phyloP scores from a whole-genome alignment of 495 filamentous ascomycete genomes.

The Tetracladium marchalianum region DNA sequence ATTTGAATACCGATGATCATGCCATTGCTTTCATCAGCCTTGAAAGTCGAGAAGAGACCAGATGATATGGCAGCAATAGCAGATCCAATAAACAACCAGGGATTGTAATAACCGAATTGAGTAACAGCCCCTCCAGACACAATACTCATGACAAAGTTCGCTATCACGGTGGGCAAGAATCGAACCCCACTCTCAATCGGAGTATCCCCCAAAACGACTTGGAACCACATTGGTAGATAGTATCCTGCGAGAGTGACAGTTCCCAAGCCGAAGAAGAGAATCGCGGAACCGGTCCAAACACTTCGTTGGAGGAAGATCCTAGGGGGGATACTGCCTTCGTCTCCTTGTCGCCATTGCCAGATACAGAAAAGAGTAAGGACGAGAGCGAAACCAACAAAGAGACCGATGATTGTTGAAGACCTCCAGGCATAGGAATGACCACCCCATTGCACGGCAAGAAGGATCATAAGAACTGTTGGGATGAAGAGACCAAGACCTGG shows the following conservation, averaged over 20 bases:
- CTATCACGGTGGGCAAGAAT: conserved; percentile 39
- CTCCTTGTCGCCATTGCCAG: conserved; percentile 34
- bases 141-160: conserved; percentile 10
- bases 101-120: conserved; percentile 14
- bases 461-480: conserved; percentile 51
- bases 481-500: background rate
- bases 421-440: conserved; percentile 60
- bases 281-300: conserved; percentile 1
- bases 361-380: conserved; percentile 27
- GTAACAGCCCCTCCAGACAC: conserved; percentile 6
- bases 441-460: conserved; percentile 85
- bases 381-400: background rate
- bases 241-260: conserved; percentile 34
- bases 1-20: conserved; percentile 13
- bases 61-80: conserved; percentile 19
- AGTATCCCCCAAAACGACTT: conserved; percentile 32
- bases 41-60: conserved; percentile 9
- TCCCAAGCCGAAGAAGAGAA: conserved; percentile 10
- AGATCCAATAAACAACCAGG: conserved; percentile 21
- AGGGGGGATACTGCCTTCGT: conserved; percentile 11
- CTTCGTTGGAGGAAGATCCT: conserved; percentile 5
- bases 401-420: conserved; percentile 52
- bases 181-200: conserved; percentile 38
- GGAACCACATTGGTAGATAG: conserved; percentile 57
- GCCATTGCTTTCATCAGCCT: conserved; percentile 1